Evolutionary conservation across 345 rosid genomes (phyloP).

Genomic region (Euphorbia pulcherrima): DNA sequence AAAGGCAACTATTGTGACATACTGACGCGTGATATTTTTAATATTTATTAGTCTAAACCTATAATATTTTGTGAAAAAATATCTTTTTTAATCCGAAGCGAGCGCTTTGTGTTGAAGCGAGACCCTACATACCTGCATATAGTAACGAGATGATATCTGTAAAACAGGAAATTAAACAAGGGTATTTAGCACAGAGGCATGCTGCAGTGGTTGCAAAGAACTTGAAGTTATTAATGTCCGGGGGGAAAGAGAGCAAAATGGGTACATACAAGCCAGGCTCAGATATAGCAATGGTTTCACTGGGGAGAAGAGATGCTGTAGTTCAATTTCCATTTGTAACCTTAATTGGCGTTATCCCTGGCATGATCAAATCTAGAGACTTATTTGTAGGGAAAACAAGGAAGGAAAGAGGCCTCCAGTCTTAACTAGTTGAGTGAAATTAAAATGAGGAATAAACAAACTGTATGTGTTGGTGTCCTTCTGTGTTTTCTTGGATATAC

Average conservation of each 20-base stretch:
- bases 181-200: constrained; percentile 64
- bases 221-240: constrained; percentile 53
- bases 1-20: too few relatives aligned
- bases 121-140: too few relatives aligned
- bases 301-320: constrained; percentile 67
- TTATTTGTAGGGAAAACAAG: constrained; percentile 72
- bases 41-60: too few relatives aligned
- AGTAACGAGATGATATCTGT: not conserved
- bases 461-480: too few relatives aligned
- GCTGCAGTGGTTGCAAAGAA: constrained; percentile 60
- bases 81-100: too few relatives aligned
- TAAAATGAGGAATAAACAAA: too few relatives aligned
- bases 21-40: too few relatives aligned
- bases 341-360: constrained; percentile 62
- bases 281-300: constrained; percentile 51
- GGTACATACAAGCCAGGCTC: constrained; percentile 42
- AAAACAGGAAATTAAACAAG: constrained; percentile 75
- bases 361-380: constrained; percentile 68
- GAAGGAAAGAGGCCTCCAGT: constrained; percentile 32
- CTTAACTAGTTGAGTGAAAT: not conserved
- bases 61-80: too few relatives aligned
- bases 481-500: too few relatives aligned
- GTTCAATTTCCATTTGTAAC: constrained; percentile 72
- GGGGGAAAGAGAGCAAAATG: constrained; percentile 54
- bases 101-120: too few relatives aligned